A percentile compares a stretch with the other conserved stretches of the same genome.
Conservation (phyloP, 169 alveolate species). For the Cryptosporidium andersoni region DNA sequence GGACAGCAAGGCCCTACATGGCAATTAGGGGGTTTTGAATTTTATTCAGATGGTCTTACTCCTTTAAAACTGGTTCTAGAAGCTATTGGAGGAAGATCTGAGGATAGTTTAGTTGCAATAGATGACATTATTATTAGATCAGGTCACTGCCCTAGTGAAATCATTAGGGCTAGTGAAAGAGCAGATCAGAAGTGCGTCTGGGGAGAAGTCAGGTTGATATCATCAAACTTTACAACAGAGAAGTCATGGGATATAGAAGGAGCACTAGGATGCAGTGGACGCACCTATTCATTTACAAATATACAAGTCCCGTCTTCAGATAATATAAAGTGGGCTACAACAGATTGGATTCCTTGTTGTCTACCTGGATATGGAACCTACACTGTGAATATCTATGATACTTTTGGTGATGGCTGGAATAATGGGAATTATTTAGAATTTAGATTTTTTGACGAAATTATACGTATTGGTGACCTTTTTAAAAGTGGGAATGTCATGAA, state of each 20-base stretch:
- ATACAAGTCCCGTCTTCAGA: conserved; percentile 37
- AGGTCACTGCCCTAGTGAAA: conserved; percentile 72
- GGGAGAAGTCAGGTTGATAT: conserved; percentile 78
- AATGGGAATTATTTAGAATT: conserved; percentile 73
- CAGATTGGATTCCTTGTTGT: conserved; percentile 79
- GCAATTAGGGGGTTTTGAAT: conserved; percentile 76
- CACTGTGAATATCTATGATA: conserved; percentile 75
- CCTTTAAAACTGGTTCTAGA: conserved; percentile 74
- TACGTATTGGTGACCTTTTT: conserved; percentile 74
- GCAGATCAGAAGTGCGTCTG: conserved; percentile 72
- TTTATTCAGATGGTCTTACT: conserved; percentile 72
- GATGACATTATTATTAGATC: conserved; percentile 72
- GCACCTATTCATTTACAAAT: conserved; percentile 73
- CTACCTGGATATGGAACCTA: conserved; percentile 77
- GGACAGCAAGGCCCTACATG: conserved; percentile 78
- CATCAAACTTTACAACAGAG: conserved; percentile 73
- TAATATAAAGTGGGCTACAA: neutral
- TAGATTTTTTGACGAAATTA: conserved; percentile 75
- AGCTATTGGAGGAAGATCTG: conserved; percentile 77
- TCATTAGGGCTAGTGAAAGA: conserved; percentile 47
- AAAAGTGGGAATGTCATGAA: conserved; percentile 43
- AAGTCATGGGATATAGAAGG: conserved; percentile 79
- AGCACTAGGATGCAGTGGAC: conserved; percentile 77
- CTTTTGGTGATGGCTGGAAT: conserved; percentile 78
- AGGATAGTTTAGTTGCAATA: conserved; percentile 76